Conservation (phyloP, 1,284 basidiomycete genomes). For the Ceratobasidium sp. region DNA sequence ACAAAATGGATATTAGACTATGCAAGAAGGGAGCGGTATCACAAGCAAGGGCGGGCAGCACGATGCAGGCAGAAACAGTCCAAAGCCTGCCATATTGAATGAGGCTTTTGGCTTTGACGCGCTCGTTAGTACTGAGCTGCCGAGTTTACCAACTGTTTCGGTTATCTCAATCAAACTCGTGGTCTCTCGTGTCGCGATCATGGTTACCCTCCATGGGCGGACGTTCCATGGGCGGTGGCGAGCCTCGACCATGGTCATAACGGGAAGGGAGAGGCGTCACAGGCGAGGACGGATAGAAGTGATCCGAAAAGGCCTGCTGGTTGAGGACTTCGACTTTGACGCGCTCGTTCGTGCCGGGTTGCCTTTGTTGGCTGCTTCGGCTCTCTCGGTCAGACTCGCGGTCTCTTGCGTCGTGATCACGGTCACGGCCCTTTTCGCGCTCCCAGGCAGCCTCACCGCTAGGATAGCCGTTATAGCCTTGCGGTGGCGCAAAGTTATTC, state of each 20-base stretch:
- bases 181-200: too few relatives aligned
- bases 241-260: constrained; percentile 39
- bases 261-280: constrained; percentile 32
- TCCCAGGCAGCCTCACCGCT: constrained; percentile 37
- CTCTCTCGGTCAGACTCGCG: constrained; percentile 42
- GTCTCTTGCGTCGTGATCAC: constrained; percentile 41
- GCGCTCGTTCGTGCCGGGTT: constrained; percentile 21
- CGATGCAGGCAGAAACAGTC: too few relatives aligned
- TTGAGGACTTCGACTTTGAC: constrained; percentile 42
- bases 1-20: too few relatives aligned
- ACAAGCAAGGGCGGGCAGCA: too few relatives aligned
- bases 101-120: too few relatives aligned
- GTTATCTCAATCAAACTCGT: too few relatives aligned
- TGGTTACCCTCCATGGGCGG: constrained; percentile 39
- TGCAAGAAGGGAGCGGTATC: too few relatives aligned
- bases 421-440: constrained; percentile 42
- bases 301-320: constrained; percentile 16
- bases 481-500: constrained; percentile 43
- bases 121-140: too few relatives aligned
- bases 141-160: too few relatives aligned
- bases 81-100: too few relatives aligned
- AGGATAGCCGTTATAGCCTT: constrained; percentile 4
- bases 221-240: constrained; percentile 35
- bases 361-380: constrained; percentile 26
- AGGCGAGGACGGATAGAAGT: constrained; percentile 22